phyloP scores from a whole-genome alignment of 2,329 filamentous ascomycete species.

The Nothopassalora personata region DNA sequence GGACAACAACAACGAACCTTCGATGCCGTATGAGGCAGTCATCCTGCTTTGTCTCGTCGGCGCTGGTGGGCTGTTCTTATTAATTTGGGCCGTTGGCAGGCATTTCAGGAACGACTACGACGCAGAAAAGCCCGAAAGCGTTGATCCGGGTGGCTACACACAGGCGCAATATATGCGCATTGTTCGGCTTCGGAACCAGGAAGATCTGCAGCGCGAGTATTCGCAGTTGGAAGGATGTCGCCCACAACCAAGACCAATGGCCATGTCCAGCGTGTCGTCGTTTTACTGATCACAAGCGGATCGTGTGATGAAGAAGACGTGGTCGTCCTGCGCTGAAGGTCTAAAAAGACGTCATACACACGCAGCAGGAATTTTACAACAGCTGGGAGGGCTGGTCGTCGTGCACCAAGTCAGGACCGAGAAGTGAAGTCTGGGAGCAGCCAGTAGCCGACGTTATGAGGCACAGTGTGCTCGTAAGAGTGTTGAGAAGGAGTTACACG shows the following conservation, averaged over 20 bases:
- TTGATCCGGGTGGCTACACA: constrained; percentile 13
- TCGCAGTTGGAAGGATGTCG: constrained; percentile 5
- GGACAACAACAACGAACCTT: constrained; percentile 4
- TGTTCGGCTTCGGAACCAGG: constrained; percentile 20
- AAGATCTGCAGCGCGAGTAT: constrained; percentile 16
- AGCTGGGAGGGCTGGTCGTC: no score
- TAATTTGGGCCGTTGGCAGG: constrained; percentile 16
- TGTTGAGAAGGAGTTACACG: no score
- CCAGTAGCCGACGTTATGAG: no score
- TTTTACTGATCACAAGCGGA: background rate
- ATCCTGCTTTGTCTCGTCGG: constrained; percentile 22
- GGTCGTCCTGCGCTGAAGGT: background rate
- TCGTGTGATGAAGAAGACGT: background rate
- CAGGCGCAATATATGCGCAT: constrained; percentile 24
- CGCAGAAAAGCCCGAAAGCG: background rate
- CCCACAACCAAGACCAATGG: constrained; percentile 3
- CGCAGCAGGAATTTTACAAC: no score
- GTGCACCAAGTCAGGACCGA: no score
- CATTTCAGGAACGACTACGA: constrained; percentile 15
- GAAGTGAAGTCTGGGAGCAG: no score
- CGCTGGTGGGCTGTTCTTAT: constrained; percentile 16
- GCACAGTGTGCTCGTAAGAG: no score
- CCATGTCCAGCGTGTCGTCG: constrained; percentile 13
- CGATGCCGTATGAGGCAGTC: constrained; percentile 17
- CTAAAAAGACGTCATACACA: background rate